These are phyloP conservation scores for Leccinum pellstonianum DNA, from an alignment of 768 basidiomycete species.

Conservation along the genomic window DNA sequence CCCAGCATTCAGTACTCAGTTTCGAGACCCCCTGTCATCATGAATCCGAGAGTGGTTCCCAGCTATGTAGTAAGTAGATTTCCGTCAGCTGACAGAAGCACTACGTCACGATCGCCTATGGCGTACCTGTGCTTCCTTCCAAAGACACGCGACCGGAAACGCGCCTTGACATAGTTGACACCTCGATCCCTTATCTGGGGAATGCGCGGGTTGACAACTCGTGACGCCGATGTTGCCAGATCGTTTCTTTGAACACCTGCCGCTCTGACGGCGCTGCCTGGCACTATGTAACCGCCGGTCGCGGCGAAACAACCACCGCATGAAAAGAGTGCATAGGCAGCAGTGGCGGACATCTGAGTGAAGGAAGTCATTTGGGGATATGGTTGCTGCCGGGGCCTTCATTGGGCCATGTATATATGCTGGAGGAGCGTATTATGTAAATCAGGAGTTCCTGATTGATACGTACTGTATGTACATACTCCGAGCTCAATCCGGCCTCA, in stretches of 20 bases:
- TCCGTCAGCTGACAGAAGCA: background rate
- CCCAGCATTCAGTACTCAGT: background rate
- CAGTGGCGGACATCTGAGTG: background rate
- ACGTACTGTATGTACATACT: too few relatives aligned
- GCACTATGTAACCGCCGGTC: background rate
- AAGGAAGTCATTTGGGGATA: background rate
- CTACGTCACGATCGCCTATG: background rate
- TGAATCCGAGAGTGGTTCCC: background rate
- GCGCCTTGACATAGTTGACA: background rate
- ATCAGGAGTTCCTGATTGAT: background rate
- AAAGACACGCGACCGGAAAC: background rate
- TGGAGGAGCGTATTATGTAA: background rate
- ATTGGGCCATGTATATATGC: background rate
- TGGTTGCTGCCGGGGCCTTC: too few relatives aligned
- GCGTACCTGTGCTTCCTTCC: background rate
- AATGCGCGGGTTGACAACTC: background rate
- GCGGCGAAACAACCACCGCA: conserved; percentile 6
- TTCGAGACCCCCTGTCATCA: background rate
- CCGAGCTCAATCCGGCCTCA: background rate
- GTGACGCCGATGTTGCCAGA: too few relatives aligned
- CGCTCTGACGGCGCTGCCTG: too few relatives aligned
- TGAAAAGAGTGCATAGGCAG: background rate
- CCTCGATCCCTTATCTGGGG: background rate
- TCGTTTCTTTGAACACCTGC: background rate
- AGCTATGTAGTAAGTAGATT: background rate